Evolutionary conservation across 2,329 filamentous ascomycete genomes (phyloP), one percentile per base, ranked within the genome.

Genomic region (Fusarium vanettenii): DNA sequence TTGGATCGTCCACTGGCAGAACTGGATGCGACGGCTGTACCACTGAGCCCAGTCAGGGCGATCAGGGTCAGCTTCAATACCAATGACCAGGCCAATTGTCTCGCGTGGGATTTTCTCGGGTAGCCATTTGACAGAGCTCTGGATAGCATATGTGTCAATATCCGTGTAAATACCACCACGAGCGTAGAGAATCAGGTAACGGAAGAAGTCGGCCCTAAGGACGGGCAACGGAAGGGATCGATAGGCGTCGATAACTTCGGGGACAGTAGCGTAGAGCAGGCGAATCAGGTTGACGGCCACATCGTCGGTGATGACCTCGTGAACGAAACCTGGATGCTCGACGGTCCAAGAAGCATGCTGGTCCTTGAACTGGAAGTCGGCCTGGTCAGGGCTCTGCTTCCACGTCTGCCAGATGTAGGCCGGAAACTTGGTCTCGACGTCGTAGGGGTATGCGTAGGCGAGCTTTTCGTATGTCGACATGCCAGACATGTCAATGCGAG

Each of bases 351-450:
- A 95, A 16, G 94, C 94, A 85, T 98, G 97, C 69, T 95, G 89
- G 56, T 93, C 91, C 71, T 95, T 92, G 81, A 98, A 95, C 22
- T 87, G 85, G 81, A 99, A 99, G 71, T 94, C 88, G 60, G 90
- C 88, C 25, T 94, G 93, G 2, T 92, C 89, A 0, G 96, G 95
- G 1, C 91, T 94, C 80, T 91, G 92, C 83, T 97, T 98, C 97
- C 97, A 99, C 16, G 97, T 99, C 87, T 99, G 97, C 97, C 97
- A 99, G 81, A 99, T 97, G 86, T 98, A 98, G 66, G 95, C 95
- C 4, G 97, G 97, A 83, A 98, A 98, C 83, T 96, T 97, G 77
- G 88, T 84, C 80, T 95, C 91, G 72, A 96, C 88, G 80, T 98
- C 94, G 87, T 98, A 99, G 22, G 95, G 95, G 84, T 97, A 98